Evolutionary conservation across 2,329 filamentous ascomycete genomes (phyloP).

Genomic region (Phialophora verrucosa): DNA sequence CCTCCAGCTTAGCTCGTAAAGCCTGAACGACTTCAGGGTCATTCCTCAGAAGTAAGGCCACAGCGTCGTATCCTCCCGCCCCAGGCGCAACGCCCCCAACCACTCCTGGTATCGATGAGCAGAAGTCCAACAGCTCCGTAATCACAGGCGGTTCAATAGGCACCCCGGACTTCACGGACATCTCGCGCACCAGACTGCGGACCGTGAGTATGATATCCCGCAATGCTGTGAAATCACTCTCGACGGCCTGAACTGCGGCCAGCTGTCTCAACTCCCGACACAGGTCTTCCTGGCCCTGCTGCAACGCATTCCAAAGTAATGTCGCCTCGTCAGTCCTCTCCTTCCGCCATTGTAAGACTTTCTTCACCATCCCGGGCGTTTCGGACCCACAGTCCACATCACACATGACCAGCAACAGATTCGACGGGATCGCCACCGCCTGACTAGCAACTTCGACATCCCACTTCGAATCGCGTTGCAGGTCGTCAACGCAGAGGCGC

Average conservation of each 20-base stretch:
- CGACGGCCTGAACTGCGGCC: conserved; percentile 53
- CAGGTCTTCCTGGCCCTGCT: conserved; percentile 74
- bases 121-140: conserved; percentile 79
- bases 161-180: conserved; percentile 75
- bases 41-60: conserved; percentile 79
- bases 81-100: conserved; percentile 92
- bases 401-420: conserved; percentile 84
- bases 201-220: conserved; percentile 58
- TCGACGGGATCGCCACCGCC: conserved; percentile 71
- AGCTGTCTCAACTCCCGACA: conserved; percentile 66
- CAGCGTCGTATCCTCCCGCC: conserved; percentile 90
- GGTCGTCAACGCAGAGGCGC: conserved; percentile 68
- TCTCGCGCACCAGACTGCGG: conserved; percentile 69
- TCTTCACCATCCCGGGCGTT: conserved; percentile 94
- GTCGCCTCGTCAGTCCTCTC: conserved; percentile 68
- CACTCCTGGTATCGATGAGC: conserved; percentile 74
- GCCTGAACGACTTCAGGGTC: conserved; percentile 66
- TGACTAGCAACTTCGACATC: conserved; percentile 77
- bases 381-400: conserved; percentile 94
- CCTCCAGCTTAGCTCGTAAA: conserved; percentile 66
- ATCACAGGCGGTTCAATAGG: conserved; percentile 89
- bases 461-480: conserved; percentile 64
- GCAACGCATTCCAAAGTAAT: conserved; percentile 74
- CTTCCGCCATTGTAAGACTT: conserved; percentile 81
- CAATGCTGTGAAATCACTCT: conserved; percentile 60